Base-by-base conservation (phyloP, 2,329 filamentous ascomycete genomes). In the Aspergillus glaucus region DNA sequence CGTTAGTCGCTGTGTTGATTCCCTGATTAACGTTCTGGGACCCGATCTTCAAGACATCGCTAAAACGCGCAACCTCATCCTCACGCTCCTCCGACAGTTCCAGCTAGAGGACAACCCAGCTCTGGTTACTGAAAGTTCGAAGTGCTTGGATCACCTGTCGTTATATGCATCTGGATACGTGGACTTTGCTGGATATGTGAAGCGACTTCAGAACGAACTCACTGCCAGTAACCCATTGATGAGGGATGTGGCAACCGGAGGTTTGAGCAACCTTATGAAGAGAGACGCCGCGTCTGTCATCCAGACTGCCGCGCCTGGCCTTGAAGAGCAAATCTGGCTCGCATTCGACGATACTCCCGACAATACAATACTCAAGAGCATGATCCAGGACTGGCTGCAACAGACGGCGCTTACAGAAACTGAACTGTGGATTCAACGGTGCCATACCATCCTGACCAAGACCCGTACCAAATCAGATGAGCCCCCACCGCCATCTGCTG, bases 211-310 rank as follows among this genome's bases (percentile, higher is more conserved):
- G 62, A 80, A 78, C 42, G 85, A 92, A 55, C 76, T 97, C 37
- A 80, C 82, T 40, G 88, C 86, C 0, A 77, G 81, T 15, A 81
- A 85, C 45, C 72, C 78, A 4, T 79, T 86, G 17, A 79, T 97
- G 36, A 80, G 86, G 46, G 85, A 91, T 60, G 85, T 87, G 54
- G 89, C 91, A 2, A 80, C 96, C 10, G 87, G 94, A 63, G 92
- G 91, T 1, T 74, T 98, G 0, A 91, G 95, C 61, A 95, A 94
- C 54, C 78, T 97, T 32, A 97, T 98, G 91, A 92, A 95, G 68
- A 80, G 90, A 43, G 86, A 95, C 62, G 87, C 92, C 0, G 81
- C 86, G 50, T 87, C 91, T 53, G 90, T 97, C 8, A 79, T 96
- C 17, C 73, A 79, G 42, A 84, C 85, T 4, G 89, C 89, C 4